phyloP scores from a whole-genome alignment of 441 rosid genomes.

The Isatis lusitanica region DNA sequence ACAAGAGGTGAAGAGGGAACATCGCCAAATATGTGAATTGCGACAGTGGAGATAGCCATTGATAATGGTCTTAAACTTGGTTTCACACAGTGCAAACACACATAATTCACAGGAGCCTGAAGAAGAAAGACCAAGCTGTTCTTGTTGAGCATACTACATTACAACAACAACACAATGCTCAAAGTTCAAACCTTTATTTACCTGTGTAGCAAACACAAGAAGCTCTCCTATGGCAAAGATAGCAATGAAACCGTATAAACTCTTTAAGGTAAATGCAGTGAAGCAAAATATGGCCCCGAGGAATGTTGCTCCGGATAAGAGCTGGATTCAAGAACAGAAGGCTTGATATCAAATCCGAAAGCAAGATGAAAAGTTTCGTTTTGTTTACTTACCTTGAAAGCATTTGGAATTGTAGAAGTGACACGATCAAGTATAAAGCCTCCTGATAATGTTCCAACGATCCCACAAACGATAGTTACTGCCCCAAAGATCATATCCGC shows the following conservation, averaged over 20 bases:
- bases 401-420: constrained; percentile 70
- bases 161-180: neutral
- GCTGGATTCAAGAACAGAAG: constrained; percentile 42
- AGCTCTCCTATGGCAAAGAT: constrained; percentile 81
- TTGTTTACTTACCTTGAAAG: constrained; percentile 61
- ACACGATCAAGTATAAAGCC: constrained; percentile 66
- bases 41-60: constrained; percentile 72
- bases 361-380: neutral
- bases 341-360: neutral
- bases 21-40: constrained; percentile 72
- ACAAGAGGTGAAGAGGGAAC: constrained; percentile 79
- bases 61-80: constrained; percentile 74
- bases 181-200: constrained; percentile 11
- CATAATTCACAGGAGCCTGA: constrained; percentile 68
- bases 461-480: constrained; percentile 73
- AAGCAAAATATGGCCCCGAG: constrained; percentile 82
- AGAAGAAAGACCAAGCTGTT: constrained; percentile 9
- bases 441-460: constrained; percentile 81
- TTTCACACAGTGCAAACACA: constrained; percentile 63
- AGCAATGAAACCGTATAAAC: constrained; percentile 77
- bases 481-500: constrained; percentile 94
- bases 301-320: constrained; percentile 68
- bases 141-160: neutral
- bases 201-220: constrained; percentile 89
- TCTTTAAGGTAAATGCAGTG: constrained; percentile 70